Evolutionary conservation across 352 stramenopile species (phyloP), one percentile per base, ranked within the genome.

Genomic region (Phytophthora meadii): DNA sequence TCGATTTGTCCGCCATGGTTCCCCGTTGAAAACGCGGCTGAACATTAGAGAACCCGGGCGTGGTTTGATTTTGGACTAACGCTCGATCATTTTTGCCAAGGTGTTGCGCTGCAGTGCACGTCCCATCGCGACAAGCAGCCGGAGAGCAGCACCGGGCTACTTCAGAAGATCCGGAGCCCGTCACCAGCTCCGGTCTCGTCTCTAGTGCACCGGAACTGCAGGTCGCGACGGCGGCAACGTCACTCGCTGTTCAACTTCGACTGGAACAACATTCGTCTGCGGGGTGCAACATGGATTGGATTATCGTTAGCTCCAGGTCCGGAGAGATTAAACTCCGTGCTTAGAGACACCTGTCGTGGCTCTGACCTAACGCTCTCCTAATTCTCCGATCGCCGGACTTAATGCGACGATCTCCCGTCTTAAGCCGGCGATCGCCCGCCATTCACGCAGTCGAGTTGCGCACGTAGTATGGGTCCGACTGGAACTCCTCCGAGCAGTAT

Each of bases 401-500:
- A 34, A 62, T 48, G 49, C 47, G 36, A 55, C 39, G 47, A 59
- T 54, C 51, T 37, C 37, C 46, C 25, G 56, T 56, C 25, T 45
- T 55, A 44, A 62, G 42, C 53, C 40, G 36, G 42, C 39, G 54
- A 59, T 50, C 47, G 48, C 17, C 44, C 61, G 46, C 52, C 25
- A 32, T 64, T 72, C 64, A 71, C 42, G 45, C 63, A 34, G 48
- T 61, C n/a, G 47, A 24, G 60, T 67, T 77, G 22, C 59, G 51
- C 11, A 73, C 54, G 59, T 76, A 87, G 61, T 84, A 89, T 41
- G 69, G 47, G 34, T 77, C 62, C 12, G 63, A 61, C 65, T 87
- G 72, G 59, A 72, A 76, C 65, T 81, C 63, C 8, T 60, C 67
- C 25, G 76, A 46, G 67, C 81, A 89, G 61, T 83, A 89, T 28